Evolutionary conservation across 495 filamentous ascomycete genomes (phyloP).

Genomic region (Podospora pseudoanserina): DNA sequence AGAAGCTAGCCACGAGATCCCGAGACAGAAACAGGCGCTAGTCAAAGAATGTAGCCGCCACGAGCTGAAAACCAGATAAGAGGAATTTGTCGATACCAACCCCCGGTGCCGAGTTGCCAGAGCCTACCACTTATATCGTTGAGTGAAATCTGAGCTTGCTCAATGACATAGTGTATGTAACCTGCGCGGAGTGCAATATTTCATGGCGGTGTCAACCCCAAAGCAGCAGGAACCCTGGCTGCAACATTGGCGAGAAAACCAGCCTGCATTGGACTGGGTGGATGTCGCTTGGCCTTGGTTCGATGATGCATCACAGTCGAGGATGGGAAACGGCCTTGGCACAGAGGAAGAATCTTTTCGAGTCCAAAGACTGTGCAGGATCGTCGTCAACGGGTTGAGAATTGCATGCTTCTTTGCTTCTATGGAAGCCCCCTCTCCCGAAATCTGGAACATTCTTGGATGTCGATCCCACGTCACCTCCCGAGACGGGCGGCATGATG

Average conservation of each 20-base stretch:
- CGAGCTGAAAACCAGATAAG: background rate
- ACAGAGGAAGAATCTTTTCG: background rate
- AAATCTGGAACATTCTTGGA: slow-evolving; percentile 2
- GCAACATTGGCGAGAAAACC: background rate
- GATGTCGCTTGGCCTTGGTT: background rate
- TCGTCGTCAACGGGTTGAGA: background rate
- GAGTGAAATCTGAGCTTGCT: background rate
- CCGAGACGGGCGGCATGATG: background rate
- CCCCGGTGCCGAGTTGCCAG: background rate
- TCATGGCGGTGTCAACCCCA: background rate
- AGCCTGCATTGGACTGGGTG: background rate
- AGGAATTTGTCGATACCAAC: background rate
- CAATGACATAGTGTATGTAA: background rate
- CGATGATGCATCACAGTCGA: background rate
- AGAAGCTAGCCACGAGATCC: background rate
- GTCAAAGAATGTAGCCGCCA: background rate
- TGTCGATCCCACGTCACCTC: background rate
- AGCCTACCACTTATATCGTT: background rate
- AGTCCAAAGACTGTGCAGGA: background rate
- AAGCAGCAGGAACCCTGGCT: background rate
- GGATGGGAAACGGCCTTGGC: background rate
- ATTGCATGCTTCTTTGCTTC: background rate
- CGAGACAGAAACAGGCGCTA: background rate
- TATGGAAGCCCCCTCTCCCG: background rate
- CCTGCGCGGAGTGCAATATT: background rate